Conservation (phyloP, 2,329 filamentous ascomycete species). For the Diplocarpon mali region DNA sequence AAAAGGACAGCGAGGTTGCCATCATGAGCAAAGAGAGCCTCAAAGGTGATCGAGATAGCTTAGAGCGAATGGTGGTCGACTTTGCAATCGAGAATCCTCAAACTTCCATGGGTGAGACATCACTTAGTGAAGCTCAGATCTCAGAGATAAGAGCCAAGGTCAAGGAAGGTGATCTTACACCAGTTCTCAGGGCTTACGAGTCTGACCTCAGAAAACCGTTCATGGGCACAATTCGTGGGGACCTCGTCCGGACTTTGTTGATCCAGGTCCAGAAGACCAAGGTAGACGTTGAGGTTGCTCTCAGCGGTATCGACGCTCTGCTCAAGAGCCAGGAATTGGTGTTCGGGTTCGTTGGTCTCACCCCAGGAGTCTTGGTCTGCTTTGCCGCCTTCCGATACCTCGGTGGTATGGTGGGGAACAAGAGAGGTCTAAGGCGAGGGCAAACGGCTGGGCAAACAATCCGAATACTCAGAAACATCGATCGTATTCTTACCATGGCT, state of each 20-base stretch:
- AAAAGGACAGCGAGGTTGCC: constrained; percentile 85
- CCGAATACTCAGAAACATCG: constrained; percentile 75
- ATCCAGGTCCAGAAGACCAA: constrained; percentile 99
- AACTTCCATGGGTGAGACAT: constrained; percentile 36
- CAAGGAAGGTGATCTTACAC: constrained; percentile 83
- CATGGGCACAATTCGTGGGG: constrained; percentile 70
- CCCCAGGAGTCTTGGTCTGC: constrained; percentile 81
- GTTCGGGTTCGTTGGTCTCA: constrained; percentile 93
- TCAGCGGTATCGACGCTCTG: constrained; percentile 88
- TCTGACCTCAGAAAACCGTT: constrained; percentile 76
- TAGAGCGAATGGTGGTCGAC: constrained; percentile 97
- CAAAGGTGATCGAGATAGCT: constrained; percentile 76
- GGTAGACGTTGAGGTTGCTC: constrained; percentile 91
- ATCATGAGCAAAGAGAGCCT: constrained; percentile 93
- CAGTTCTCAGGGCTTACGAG: constrained; percentile 84
- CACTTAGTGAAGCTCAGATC: constrained; percentile 58
- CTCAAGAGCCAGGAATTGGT: constrained; percentile 94
- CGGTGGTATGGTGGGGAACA: constrained; percentile 54
- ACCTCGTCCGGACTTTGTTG: constrained; percentile 78
- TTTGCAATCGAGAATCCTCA: constrained; percentile 78
- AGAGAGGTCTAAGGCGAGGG: constrained; percentile 54
- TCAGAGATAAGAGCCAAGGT: constrained; percentile 68
- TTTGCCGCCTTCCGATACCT: constrained; percentile 67
- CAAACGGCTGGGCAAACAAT: constrained; percentile 59
- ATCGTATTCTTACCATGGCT: constrained; percentile 63